Base-by-base conservation (phyloP, 106 monocot genomes). In the Triglochin maritima region DNA sequence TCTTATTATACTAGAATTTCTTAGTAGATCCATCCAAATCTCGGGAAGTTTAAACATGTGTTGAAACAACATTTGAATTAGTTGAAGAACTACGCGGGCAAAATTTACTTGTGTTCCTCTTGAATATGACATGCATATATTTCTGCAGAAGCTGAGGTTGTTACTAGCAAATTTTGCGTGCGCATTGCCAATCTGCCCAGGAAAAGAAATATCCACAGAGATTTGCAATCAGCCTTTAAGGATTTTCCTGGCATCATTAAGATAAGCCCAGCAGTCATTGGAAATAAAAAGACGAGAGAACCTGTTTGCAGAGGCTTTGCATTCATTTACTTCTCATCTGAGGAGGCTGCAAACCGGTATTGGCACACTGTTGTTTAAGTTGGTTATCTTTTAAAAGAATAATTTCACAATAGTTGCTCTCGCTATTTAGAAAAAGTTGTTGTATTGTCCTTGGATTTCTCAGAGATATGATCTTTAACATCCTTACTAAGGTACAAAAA, bases 271-370 rank as follows among this genome's bases (percentile, higher is more conserved):
- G 87, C 86, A 52, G 83, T 86, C 41, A 73, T 59, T 68, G 96
- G 84, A 56, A 98, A 82, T 65, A 65, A 64, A 65, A 98, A 98
- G 74, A 98, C 96, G n/a, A 91, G 88, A 64, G 96, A 98, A 69
- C 96, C 96, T 63, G 70, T 98, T 46, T 98, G 96, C 73, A 98
- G 81, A 79, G 96, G 96, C 11, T 91, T 91, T 71, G 96, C 96
- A 61, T 98, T 84, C 68, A 45, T 98, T 64, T 78, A 82, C 53
- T 62, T 98, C 11, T 59, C 71, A 29, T 83, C 91, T 60, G 62
- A 84, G 47, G 84, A 78, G 46, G 84, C 71, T 79, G 91, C 96
- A n/a, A 62, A 67, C 42, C 86, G 88, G 96, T 98, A 81, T 74
- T 47, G 10, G 5, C 12, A 49, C 17, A 3, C 9, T 47, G 6